A percentile compares a stretch with the other conserved stretches of the same genome.
Conservation (phyloP, 805 yeast genomes). For the Saturnispora saitoi region DNA sequence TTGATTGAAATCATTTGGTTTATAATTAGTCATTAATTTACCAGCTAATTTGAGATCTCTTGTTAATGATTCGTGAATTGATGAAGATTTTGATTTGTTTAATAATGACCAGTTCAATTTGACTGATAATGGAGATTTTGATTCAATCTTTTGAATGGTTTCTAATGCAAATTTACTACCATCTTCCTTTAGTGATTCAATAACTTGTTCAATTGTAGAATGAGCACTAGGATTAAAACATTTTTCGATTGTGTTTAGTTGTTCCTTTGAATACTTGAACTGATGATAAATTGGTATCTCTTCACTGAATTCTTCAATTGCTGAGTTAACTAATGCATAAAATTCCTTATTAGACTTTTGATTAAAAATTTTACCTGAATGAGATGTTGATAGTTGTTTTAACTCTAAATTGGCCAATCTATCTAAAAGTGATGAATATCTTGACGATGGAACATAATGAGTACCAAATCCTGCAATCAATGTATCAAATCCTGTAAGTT, state of each 20-base stretch:
- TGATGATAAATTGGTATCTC: slow-evolving; percentile 55
- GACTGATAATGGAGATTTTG: slow-evolving; percentile 73
- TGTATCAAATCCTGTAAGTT: slow-evolving; percentile 71
- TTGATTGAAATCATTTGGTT: slow-evolving; percentile 38
- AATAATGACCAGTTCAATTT: slow-evolving; percentile 63
- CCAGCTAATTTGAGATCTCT: slow-evolving; percentile 72
- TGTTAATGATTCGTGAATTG: slow-evolving; percentile 57
- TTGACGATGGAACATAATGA: slow-evolving; percentile 69
- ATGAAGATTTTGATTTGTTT: slow-evolving; percentile 47
- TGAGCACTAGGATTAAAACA: slow-evolving; percentile 46
- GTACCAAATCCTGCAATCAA: slow-evolving; percentile 81
- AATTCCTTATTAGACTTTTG: slow-evolving; percentile 27
- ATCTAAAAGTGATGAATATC: slow-evolving; percentile 50
- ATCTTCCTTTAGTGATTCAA: slow-evolving; percentile 42
- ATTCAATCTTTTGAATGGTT: slow-evolving; percentile 45
- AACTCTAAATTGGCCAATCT: slow-evolving; percentile 55
- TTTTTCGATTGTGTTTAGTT: slow-evolving; percentile 56
- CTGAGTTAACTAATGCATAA: slow-evolving; percentile 53
- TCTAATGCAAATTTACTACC: slow-evolving; percentile 58
- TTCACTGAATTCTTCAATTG: slow-evolving; percentile 72
- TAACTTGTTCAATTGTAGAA: slow-evolving; percentile 43
- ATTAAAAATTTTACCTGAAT: slow-evolving; percentile 15
- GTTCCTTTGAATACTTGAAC: slow-evolving; percentile 47
- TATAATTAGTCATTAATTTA: slow-evolving; percentile 53
- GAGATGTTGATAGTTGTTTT: slow-evolving; percentile 16